Percentiles rank a stretch among this genome's conserved stretches.
phyloP scores from a whole-genome alignment of 2,329 filamentous ascomycete species.

The Phaeophleospora eucalypticola region DNA sequence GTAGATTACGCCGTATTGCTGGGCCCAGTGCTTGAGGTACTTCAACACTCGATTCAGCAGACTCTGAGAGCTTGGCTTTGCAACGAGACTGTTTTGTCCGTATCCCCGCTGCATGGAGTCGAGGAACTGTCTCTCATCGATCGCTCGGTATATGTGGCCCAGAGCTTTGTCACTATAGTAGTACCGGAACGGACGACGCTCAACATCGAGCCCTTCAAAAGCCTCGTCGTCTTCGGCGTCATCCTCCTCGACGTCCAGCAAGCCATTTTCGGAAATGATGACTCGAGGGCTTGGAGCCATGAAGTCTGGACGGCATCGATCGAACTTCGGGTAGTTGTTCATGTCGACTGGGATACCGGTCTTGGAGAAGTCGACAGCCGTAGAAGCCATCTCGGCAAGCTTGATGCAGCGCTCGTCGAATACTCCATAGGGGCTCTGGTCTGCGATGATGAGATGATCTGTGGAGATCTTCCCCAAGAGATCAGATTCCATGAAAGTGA shows the following conservation, averaged over 20 bases:
- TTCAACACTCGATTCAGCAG: conserved; percentile 35
- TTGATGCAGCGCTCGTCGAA: conserved; percentile 33
- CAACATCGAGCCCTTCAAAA: conserved; percentile 28
- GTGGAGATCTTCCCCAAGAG: conserved; percentile 41
- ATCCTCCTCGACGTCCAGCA: conserved; percentile 47
- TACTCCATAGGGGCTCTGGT: conserved; percentile 32
- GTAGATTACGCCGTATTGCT: conserved; percentile 31
- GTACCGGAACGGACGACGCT: conserved; percentile 45
- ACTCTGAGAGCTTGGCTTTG: neutral
- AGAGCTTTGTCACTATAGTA: conserved; percentile 67
- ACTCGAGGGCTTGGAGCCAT: conserved; percentile 49
- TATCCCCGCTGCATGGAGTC: conserved; percentile 41
- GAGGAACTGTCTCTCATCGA: conserved; percentile 69
- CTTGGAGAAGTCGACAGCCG: conserved; percentile 39
- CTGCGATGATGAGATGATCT: conserved; percentile 41
- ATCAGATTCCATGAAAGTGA: conserved; percentile 62
- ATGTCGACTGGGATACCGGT: conserved; percentile 59
- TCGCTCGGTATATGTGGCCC: conserved; percentile 65
- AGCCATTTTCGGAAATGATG: conserved; percentile 40
- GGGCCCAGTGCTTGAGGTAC: conserved; percentile 36
- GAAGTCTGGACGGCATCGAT: conserved; percentile 47
- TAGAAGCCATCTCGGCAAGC: conserved; percentile 39
- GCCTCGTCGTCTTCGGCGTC: conserved; percentile 46
- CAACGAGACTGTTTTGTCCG: conserved; percentile 11
- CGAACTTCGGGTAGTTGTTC: conserved; percentile 39